These are phyloP conservation scores for Corylus americana DNA, from an alignment of 306 rosid species.

Conservation along the genomic window DNA sequence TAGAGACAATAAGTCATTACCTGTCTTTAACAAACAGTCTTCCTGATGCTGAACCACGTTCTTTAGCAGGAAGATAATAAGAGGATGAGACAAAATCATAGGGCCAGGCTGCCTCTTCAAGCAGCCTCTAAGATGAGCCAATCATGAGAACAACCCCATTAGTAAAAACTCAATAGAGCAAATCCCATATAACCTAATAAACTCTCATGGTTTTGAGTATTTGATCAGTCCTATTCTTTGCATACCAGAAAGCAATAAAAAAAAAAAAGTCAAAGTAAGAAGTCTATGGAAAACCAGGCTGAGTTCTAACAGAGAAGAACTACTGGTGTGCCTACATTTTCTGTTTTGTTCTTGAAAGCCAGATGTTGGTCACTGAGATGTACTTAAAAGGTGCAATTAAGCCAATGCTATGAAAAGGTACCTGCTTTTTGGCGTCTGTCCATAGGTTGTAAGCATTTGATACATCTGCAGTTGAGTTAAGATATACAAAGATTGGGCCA, in stretches of 20 bases:
- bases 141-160: neutral
- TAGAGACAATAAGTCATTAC: neutral
- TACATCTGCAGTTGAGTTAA: conserved; percentile 39
- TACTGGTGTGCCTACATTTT: too few relatives aligned
- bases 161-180: too few relatives aligned
- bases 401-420: neutral
- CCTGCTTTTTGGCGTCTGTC: conserved; percentile 48
- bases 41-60: conserved; percentile 44
- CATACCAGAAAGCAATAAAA: too few relatives aligned
- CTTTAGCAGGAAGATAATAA: conserved; percentile 29
- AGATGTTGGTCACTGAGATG: too few relatives aligned
- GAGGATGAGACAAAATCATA: conserved; percentile 44
- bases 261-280: too few relatives aligned
- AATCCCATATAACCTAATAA: too few relatives aligned
- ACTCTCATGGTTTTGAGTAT: too few relatives aligned
- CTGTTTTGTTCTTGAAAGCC: too few relatives aligned
- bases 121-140: conserved; percentile 30
- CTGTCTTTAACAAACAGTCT: conserved; percentile 38
- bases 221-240: too few relatives aligned
- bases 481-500: conserved; percentile 48
- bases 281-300: too few relatives aligned
- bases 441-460: conserved; percentile 40
- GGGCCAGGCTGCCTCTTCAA: conserved; percentile 44
- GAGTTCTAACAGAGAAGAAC: too few relatives aligned
- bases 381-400: too few relatives aligned